These are phyloP conservation scores for Globisporangium camurandrum DNA, from an alignment of 352 stramenopile genomes.

Conservation along the genomic window DNA sequence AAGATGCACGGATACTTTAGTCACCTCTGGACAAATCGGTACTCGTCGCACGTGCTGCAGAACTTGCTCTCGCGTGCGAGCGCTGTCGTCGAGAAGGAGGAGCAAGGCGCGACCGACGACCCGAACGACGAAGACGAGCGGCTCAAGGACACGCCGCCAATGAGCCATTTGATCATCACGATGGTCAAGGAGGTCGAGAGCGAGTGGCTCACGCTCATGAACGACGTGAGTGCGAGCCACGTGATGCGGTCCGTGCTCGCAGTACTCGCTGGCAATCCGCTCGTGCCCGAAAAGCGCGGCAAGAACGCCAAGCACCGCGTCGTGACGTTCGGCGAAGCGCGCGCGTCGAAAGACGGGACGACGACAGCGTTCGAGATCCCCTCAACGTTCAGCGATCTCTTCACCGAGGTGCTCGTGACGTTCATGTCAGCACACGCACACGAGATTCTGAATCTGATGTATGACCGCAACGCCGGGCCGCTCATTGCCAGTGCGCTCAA, in stretches of 20 bases:
- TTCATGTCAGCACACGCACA: conserved; percentile 30
- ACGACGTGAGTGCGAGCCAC: conserved; percentile 81
- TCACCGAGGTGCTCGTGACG: conserved; percentile 46
- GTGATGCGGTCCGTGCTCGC: conserved; percentile 70
- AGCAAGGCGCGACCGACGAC: conserved; percentile 19
- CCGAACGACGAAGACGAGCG: conserved; percentile 48
- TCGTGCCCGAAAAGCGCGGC: conserved; percentile 67
- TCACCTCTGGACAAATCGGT: conserved; percentile 82
- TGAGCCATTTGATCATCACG: conserved; percentile 65
- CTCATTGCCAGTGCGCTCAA: conserved; percentile 58
- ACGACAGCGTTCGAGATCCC: conserved; percentile 36
- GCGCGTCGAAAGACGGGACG: conserved; percentile 23
- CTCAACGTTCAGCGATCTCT: conserved; percentile 44
- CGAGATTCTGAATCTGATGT: conserved; percentile 58
- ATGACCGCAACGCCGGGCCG: conserved; percentile 66
- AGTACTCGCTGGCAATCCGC: conserved; percentile 50
- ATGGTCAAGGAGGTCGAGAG: conserved; percentile 69
- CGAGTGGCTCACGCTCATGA: conserved; percentile 83
- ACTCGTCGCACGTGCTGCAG: conserved; percentile 83
- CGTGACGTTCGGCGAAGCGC: conserved; percentile 46
- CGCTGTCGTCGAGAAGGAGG: conserved; percentile 37
- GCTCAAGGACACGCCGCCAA: conserved; percentile 45
- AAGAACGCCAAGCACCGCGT: conserved; percentile 79
- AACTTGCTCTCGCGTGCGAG: conserved; percentile 57
- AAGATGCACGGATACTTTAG: conserved; percentile 79